Evolutionary conservation across 2,329 filamentous ascomycete species (phyloP).

Genomic region (Aspergillus sp.): DNA sequence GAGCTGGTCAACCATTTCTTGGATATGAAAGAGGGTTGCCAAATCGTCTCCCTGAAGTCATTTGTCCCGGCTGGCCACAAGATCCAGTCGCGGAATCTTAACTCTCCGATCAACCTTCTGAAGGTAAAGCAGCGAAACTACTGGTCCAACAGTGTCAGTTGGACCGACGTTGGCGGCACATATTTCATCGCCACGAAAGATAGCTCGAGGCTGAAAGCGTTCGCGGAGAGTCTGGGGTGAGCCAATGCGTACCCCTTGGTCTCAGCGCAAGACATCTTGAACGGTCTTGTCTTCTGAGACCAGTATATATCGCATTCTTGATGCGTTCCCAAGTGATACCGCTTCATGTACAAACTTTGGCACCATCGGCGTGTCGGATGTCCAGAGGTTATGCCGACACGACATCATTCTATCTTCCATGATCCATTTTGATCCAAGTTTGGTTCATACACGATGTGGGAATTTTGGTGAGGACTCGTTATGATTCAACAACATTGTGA

Average conservation of each 20-base stretch:
- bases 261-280: background rate
- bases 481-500: conserved; percentile 6
- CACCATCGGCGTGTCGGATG: background rate
- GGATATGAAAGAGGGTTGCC: conserved; percentile 85
- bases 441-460: background rate
- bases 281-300: background rate
- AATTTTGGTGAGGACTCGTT: background rate
- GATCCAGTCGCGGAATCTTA: conserved; percentile 69
- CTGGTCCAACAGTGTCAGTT: conserved; percentile 73
- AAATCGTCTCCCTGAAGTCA: conserved; percentile 86
- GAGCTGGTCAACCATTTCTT: conserved; percentile 84
- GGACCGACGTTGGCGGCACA: conserved; percentile 78
- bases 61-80: conserved; percentile 81
- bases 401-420: background rate
- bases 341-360: conserved; percentile 11
- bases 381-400: background rate
- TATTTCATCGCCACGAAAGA: conserved; percentile 89
- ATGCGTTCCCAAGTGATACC: conserved; percentile 14
- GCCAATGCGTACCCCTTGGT: background rate
- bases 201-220: conserved; percentile 50
- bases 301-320: conserved; percentile 5
- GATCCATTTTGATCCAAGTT: conserved; percentile 5
- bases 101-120: conserved; percentile 78
- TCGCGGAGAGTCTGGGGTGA: conserved; percentile 40
- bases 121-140: conserved; percentile 72